Conservation (phyloP, 1,284 basidiomycete genomes). For the Trametes pubescens region DNA sequence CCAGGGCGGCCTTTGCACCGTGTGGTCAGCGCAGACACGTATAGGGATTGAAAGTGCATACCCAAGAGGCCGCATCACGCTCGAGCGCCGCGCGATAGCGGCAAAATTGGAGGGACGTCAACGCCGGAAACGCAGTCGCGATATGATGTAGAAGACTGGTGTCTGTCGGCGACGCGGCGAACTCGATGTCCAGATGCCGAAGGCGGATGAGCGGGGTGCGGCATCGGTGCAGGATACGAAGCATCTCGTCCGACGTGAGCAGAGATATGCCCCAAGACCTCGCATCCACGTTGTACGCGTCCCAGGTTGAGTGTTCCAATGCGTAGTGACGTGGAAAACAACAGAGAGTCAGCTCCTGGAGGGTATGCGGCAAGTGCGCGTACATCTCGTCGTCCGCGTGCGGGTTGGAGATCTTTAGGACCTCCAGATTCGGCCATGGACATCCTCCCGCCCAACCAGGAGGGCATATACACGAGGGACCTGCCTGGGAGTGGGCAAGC, state of each 20-base stretch:
- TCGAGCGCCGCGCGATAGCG: neutral
- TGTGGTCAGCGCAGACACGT: neutral
- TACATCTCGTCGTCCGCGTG: conserved; percentile 10
- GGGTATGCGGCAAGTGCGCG: neutral
- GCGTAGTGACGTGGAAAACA: conserved; percentile 12
- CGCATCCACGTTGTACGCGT: no score
- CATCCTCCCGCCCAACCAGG: neutral
- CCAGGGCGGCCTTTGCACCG: neutral
- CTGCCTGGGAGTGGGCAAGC: neutral
- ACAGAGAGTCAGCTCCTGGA: neutral
- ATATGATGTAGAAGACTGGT: neutral
- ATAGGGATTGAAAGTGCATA: neutral
- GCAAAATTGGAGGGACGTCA: neutral
- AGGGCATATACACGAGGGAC: neutral
- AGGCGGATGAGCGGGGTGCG: neutral
- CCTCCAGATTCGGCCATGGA: neutral
- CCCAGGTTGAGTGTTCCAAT: no score
- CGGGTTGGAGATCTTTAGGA: neutral
- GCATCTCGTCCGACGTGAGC: neutral
- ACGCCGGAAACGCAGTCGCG: neutral
- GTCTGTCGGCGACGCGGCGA: neutral
- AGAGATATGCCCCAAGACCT: neutral
- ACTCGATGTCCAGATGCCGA: conserved; percentile 1
- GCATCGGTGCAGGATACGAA: neutral
- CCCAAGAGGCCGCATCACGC: neutral